Percentiles rank a stretch among this genome's conserved stretches.
These are phyloP conservation scores for Lentinula sp. DNA, from an alignment of 768 basidiomycete genomes.

Conservation along the genomic window DNA sequence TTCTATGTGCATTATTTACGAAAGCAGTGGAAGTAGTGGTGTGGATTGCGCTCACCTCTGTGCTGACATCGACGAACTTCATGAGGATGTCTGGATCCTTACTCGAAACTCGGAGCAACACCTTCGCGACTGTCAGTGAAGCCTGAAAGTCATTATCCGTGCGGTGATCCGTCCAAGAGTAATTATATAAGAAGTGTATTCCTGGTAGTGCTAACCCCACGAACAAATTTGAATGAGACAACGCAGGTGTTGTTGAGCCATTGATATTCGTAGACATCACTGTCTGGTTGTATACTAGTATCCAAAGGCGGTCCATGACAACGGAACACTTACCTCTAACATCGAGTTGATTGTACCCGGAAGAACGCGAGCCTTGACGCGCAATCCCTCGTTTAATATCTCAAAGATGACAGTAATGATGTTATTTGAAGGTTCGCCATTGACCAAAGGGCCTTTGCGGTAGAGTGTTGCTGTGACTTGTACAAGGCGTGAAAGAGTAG, in stretches of 20 bases:
- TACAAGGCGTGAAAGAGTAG: slow-evolving; percentile 40
- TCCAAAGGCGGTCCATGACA: background rate
- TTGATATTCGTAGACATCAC: slow-evolving; percentile 23
- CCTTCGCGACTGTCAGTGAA: slow-evolving; percentile 42
- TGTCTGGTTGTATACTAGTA: slow-evolving; percentile 12
- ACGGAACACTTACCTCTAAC: slow-evolving; percentile 41
- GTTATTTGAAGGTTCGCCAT: slow-evolving; percentile 20
- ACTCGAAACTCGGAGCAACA: slow-evolving; percentile 44
- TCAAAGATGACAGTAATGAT: slow-evolving; percentile 43
- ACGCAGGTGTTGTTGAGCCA: slow-evolving; percentile 21
- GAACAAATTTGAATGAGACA: slow-evolving; percentile 26
- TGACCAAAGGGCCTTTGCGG: slow-evolving; percentile 27
- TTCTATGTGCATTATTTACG: slow-evolving; percentile 21
- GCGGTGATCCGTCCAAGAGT: slow-evolving; percentile 37
- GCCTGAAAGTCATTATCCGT: slow-evolving; percentile 49
- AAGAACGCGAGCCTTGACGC: slow-evolving; percentile 43
- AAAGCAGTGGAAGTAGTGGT: background rate
- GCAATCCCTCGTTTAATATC: slow-evolving; percentile 45
- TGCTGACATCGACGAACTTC: slow-evolving; percentile 27
- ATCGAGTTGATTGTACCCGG: slow-evolving; percentile 44
- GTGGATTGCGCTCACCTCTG: slow-evolving; percentile 24
- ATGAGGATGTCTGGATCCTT: slow-evolving; percentile 36
- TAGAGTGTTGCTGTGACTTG: slow-evolving; percentile 38
- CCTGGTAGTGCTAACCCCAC: slow-evolving; percentile 42
- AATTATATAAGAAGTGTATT: slow-evolving; percentile 46